Percentiles rank a stretch among this genome's conserved stretches.
These are phyloP conservation scores for Tremellales sp. DNA, from an alignment of 1,284 basidiomycete species.

Conservation along the genomic window DNA sequence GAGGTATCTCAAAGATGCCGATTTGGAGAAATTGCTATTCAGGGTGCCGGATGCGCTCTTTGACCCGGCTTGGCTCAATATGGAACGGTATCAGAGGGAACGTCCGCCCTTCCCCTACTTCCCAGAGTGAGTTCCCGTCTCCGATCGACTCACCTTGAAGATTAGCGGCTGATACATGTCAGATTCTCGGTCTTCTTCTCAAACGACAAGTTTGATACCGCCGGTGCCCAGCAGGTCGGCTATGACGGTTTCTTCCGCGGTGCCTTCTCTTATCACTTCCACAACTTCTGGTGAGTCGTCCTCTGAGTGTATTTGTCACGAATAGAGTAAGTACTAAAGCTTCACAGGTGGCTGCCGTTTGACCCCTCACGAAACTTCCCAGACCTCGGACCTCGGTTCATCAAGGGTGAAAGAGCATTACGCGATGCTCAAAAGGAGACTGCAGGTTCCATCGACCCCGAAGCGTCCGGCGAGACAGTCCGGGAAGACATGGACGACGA, in stretches of 20 bases:
- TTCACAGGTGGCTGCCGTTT: slow-evolving; percentile 85
- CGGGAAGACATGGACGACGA: slow-evolving; percentile 50
- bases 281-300: slow-evolving; percentile 65
- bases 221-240: slow-evolving; percentile 68
- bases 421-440: slow-evolving; percentile 37
- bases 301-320: too few relatives aligned
- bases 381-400: slow-evolving; percentile 76
- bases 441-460: slow-evolving; percentile 13
- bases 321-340: not conserved
- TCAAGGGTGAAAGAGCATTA: slow-evolving; percentile 62
- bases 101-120: slow-evolving; percentile 81
- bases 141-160: not conserved
- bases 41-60: slow-evolving; percentile 79
- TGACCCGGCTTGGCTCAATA: slow-evolving; percentile 81
- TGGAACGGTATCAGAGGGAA: slow-evolving; percentile 73
- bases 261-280: slow-evolving; percentile 80
- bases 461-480: slow-evolving; percentile 11
- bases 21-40: slow-evolving; percentile 66
- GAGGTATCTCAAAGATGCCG: slow-evolving; percentile 71
- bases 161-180: not conserved
- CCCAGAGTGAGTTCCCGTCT: slow-evolving; percentile 58
- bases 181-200: slow-evolving; percentile 78
- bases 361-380: slow-evolving; percentile 85
- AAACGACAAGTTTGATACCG: slow-evolving; percentile 63
- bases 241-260: slow-evolving; percentile 83